Conservation (phyloP, 2,329 filamentous ascomycete species). For the Parascedosporium putredinis region DNA sequence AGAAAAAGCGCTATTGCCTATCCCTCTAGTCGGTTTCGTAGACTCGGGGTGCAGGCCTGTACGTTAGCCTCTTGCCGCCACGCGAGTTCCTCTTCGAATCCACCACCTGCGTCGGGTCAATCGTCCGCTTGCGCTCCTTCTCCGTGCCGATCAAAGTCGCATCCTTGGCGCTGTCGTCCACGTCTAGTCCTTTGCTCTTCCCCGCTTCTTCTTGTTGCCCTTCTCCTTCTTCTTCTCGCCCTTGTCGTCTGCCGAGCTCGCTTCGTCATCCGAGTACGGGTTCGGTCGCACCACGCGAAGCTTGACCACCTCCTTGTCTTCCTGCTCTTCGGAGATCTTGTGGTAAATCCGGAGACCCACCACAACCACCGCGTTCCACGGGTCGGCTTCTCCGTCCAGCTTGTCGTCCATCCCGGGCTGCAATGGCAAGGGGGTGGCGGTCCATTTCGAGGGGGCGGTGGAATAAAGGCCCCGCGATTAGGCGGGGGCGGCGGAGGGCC, state of each 20-base stretch:
- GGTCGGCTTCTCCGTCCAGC: conserved; percentile 10
- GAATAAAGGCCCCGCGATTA: too few species aligned
- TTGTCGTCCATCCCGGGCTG: not conserved
- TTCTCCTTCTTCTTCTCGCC: conserved; percentile 10
- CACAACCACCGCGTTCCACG: conserved; percentile 32
- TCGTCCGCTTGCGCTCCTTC: conserved; percentile 24
- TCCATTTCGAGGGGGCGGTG: too few species aligned
- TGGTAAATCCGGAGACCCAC: conserved; percentile 31
- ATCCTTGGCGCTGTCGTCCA: conserved; percentile 36
- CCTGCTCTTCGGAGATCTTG: conserved; percentile 27
- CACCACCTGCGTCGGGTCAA: conserved; percentile 11
- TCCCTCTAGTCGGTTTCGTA: not conserved
- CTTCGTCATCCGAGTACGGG: conserved; percentile 19
- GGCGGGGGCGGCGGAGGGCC: not conserved
- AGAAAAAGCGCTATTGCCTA: not conserved
- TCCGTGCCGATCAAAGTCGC: conserved; percentile 26
- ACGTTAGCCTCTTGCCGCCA: not conserved
- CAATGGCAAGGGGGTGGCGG: too few species aligned
- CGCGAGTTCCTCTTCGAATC: not conserved
- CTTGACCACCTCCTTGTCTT: conserved; percentile 24
- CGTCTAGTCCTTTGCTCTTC: conserved; percentile 26
- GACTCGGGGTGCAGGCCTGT: not conserved
- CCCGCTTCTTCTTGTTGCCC: conserved; percentile 5
- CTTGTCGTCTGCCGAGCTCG: conserved; percentile 13
- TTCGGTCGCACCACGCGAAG: conserved; percentile 29